Percentiles rank a stretch among this genome's conserved stretches.
These are phyloP conservation scores for Cladophialophora bantiana DNA, from an alignment of 2,329 filamentous ascomycete species.

Conservation along the genomic window DNA sequence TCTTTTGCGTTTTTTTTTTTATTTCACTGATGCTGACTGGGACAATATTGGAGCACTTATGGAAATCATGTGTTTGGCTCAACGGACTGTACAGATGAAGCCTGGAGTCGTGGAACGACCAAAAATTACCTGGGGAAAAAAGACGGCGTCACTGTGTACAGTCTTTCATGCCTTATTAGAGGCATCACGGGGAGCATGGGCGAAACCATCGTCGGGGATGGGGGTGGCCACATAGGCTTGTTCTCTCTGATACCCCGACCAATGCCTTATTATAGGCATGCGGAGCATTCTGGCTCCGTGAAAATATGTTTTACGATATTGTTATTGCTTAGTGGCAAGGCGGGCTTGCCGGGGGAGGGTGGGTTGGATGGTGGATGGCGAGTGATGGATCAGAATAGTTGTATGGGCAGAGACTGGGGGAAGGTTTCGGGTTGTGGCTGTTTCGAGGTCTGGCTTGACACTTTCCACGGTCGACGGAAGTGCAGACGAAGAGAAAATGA, in stretches of 20 bases:
- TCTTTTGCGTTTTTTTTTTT: constrained; percentile 2
- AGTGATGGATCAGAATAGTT: neutral
- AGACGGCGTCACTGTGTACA: constrained; percentile 31
- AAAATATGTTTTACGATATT: constrained; percentile 36
- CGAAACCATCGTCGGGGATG: constrained; percentile 19
- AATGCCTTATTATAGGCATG: constrained; percentile 36
- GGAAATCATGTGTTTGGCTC: constrained; percentile 22
- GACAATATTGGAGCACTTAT: constrained; percentile 14
- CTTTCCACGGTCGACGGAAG: neutral
- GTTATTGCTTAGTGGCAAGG: constrained; percentile 28
- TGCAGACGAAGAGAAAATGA: neutral
- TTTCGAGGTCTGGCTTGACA: constrained; percentile 4
- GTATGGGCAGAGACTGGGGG: neutral
- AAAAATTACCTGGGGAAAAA: constrained; percentile 22
- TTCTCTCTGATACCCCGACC: constrained; percentile 37
- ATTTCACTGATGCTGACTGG: constrained; percentile 12
- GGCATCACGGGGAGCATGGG: constrained; percentile 30
- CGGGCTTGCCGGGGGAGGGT: neutral
- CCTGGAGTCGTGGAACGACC: constrained; percentile 22
- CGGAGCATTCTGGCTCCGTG: constrained; percentile 37
- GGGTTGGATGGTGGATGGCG: neutral
- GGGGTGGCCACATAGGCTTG: constrained; percentile 21
- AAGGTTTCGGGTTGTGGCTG: neutral
- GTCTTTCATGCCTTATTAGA: constrained; percentile 35
- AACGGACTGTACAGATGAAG: constrained; percentile 35